Base-by-base conservation (phyloP, 2,329 filamentous ascomycete species). In the Graphiopsis chlorocephala region DNA sequence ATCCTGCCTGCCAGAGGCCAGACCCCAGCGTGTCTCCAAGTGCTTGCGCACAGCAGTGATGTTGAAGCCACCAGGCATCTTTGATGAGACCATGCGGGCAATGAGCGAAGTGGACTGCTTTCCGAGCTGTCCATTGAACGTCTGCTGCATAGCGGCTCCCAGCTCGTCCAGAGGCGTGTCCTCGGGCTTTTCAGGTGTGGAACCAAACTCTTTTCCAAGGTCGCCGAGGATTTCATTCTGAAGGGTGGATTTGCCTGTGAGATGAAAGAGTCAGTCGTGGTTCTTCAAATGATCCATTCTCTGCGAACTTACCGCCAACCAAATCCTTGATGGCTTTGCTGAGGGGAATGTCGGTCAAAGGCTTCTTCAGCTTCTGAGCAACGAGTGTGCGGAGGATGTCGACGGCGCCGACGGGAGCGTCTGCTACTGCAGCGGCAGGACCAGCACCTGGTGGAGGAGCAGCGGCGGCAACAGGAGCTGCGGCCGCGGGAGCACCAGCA, bases 1-100 rank as follows among this genome's bases (percentile, higher is more conserved):
- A 76, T 99, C 95, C 77, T 99, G 95, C 74, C 95, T 86, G 29
- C 95, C 95, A 26, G 89, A 76, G 4, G 85, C 92, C 65, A 99
- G 83, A 64, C 95, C 95, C 93, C 94, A 99, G 78, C 92, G 87
- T 17, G 91, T 92, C 81, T 97, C 94, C 52, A 99, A 82, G 76
- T 99, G 96, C 81, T 99, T 99, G 74, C 95, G 88, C 55, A 96
- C 92, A 14, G 92, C 86, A 74, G 94, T 98, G 78, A 98, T 98
- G 78, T 98, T 99, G 87, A 99, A 99, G 68, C 95, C 95, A 82
- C 94, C 95, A 56, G 95, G 95, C 95, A 99, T 99, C 82, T 99
- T 99, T 31, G 95, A 97, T 1, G 95, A 98, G 50, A 99, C 95
- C 77, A 99, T 84, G 71, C 95, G 90, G 58, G 95, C 95, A 77